These are phyloP conservation scores for Allium sativum DNA, from an alignment of 106 monocot species.

Conservation along the genomic window DNA sequence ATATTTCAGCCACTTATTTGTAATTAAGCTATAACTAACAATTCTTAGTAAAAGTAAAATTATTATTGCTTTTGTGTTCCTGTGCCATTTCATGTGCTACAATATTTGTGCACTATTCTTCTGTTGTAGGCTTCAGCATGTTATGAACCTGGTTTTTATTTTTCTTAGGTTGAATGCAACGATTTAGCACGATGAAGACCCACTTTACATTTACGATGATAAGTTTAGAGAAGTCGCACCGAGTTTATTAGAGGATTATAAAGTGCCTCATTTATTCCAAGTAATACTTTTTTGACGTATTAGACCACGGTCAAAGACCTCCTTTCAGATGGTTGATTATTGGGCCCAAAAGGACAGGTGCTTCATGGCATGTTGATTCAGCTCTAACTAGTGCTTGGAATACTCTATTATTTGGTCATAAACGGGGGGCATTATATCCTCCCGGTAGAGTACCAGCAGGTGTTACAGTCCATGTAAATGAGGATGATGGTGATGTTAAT, in stretches of 20 bases:
- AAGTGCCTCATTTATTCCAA: slow-evolving; percentile 71
- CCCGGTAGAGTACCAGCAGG: slow-evolving; percentile 92
- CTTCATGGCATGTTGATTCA: slow-evolving; percentile 99
- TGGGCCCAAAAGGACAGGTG: slow-evolving; percentile 96
- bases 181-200: slow-evolving; percentile 96
- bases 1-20: no score
- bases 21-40: no score
- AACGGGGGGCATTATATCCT: slow-evolving; percentile 99
- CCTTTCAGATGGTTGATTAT: slow-evolving; percentile 97
- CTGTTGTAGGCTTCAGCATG: no score
- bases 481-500: slow-evolving; percentile 94
- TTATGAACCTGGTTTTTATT: no score
- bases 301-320: slow-evolving; percentile 68
- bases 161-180: no score
- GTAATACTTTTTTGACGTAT: slow-evolving; percentile 88
- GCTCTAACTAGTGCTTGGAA: slow-evolving; percentile 97
- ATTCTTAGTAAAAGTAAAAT: no score
- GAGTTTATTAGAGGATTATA: slow-evolving; percentile 66
- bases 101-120: no score
- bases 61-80: no score
- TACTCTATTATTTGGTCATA: slow-evolving; percentile 71
- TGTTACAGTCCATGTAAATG: slow-evolving; percentile 93
- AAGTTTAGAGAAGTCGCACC: slow-evolving; percentile 98
- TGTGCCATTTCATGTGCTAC: no score
- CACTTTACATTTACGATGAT: slow-evolving; percentile 97